Evolutionary conservation across 2,329 filamentous ascomycete genomes (phyloP).

Genomic region (Diaporthe nobilis): DNA sequence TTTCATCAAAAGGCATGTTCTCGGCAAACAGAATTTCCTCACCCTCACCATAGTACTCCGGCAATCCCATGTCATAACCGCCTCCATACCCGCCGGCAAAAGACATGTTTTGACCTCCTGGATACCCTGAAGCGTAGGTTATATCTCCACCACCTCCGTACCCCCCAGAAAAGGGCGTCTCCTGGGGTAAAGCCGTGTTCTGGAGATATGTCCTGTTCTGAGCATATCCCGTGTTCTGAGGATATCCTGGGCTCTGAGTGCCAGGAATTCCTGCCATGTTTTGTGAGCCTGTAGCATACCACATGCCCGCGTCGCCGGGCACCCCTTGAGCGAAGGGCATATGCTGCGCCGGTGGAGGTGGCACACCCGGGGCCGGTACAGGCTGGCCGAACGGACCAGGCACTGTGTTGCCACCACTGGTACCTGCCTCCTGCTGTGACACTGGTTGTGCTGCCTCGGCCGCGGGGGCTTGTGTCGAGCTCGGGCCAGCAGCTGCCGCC

Average conservation of each 20-base stretch:
- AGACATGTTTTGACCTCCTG: background rate
- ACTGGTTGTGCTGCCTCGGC: background rate
- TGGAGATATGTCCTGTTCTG: no score
- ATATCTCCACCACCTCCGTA: background rate
- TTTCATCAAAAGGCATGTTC: background rate
- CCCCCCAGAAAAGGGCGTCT: no score
- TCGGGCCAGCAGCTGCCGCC: background rate
- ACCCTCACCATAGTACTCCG: background rate
- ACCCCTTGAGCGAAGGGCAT: background rate
- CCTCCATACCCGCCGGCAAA: background rate
- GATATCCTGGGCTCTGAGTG: background rate
- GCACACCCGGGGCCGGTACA: background rate
- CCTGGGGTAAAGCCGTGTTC: no score
- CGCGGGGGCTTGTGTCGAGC: background rate
- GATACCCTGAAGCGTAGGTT: background rate
- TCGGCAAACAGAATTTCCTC: background rate
- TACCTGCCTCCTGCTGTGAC: background rate
- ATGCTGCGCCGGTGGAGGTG: background rate
- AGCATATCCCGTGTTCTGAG: rapidly evolving
- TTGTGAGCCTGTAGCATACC: background rate
- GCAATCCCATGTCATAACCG: rapidly evolving
- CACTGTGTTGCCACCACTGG: background rate
- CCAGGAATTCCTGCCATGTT: no score
- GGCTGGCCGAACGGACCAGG: background rate
- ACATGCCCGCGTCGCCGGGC: background rate